Conservation (phyloP, 1,284 basidiomycete genomes). For the Papiliotrema fonsecae region DNA sequence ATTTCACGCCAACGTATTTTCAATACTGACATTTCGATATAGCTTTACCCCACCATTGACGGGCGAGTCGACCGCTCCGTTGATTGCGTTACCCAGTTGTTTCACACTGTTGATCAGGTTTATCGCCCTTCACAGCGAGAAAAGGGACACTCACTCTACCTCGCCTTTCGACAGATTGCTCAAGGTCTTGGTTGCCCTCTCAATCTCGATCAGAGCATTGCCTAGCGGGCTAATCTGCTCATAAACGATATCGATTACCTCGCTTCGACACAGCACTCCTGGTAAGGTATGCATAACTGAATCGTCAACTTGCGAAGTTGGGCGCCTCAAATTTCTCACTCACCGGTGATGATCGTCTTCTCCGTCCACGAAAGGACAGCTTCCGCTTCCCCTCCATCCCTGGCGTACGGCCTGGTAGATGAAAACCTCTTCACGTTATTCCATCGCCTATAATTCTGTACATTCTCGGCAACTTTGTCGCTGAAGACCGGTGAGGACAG, state of each 20-base stretch:
- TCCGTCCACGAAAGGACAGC: conserved; percentile 70
- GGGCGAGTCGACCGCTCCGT: conserved; percentile 79
- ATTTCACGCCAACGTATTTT: neutral
- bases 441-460: conserved; percentile 61
- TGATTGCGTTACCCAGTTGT: conserved; percentile 79
- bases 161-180: conserved; percentile 14
- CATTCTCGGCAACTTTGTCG: conserved; percentile 73
- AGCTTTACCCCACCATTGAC: conserved; percentile 68
- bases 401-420: conserved; percentile 64
- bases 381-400: conserved; percentile 54
- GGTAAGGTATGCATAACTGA: conserved; percentile 77
- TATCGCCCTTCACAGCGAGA: neutral
- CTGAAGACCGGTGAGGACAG: conserved; percentile 71
- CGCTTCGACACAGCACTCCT: conserved; percentile 82
- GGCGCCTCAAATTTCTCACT: conserved; percentile 6
- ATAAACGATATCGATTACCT: conserved; percentile 70
- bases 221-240: conserved; percentile 83
- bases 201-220: conserved; percentile 74
- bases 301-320: neutral
- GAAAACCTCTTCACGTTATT: conserved; percentile 80
- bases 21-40: conserved; percentile 57
- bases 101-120: conserved; percentile 49
- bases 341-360: conserved; percentile 75
- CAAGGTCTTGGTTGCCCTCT: conserved; percentile 41
- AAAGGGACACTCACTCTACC: conserved; percentile 24